Conservation (phyloP, 164 flowering plant species). For the grape (Vitis vinifera) region DNA sequence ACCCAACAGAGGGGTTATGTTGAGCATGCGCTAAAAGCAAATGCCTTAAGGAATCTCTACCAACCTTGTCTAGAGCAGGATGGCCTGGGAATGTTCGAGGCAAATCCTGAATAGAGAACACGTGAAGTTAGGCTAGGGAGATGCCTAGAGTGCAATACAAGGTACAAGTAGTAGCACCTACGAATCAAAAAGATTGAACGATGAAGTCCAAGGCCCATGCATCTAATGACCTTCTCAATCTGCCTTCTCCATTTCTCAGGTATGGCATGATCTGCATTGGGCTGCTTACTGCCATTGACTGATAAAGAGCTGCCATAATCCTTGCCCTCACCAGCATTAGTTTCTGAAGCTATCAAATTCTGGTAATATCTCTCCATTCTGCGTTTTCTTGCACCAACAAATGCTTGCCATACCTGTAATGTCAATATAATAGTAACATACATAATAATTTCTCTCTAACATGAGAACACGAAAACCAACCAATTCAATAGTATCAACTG, state of each 20-base stretch:
- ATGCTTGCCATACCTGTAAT: constrained; percentile 94
- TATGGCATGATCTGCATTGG: constrained; percentile 9
- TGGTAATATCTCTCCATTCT: constrained; percentile 73
- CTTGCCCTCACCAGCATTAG: constrained; percentile 24
- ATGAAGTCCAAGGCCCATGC: constrained; percentile 54
- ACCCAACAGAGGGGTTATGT: constrained; percentile 95
- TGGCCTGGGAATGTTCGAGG: constrained; percentile 96
- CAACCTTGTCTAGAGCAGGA: constrained; percentile 93
- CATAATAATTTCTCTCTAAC: neutral
- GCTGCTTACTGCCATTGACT: too few relatives aligned
- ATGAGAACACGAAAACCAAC: neutral
- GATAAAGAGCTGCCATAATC: constrained; percentile 20
- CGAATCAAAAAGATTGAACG: constrained; percentile 28
- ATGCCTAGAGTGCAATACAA: constrained; percentile 6
- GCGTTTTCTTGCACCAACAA: constrained; percentile 86
- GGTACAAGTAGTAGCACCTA: constrained; percentile 34
- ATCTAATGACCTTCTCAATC: constrained; percentile 87
- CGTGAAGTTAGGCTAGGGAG: constrained; percentile 17
- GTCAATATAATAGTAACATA: neutral
- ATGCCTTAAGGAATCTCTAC: constrained; percentile 91
- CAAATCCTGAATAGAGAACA: constrained; percentile 29
- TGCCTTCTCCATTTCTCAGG: constrained; percentile 81
- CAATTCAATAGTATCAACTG: constrained; percentile 1
- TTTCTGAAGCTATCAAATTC: constrained; percentile 52
- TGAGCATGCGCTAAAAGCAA: constrained; percentile 91